These are phyloP conservation scores for Chrysoporthe deuterocubensis DNA, from an alignment of 2,329 filamentous ascomycete genomes.

Conservation along the genomic window DNA sequence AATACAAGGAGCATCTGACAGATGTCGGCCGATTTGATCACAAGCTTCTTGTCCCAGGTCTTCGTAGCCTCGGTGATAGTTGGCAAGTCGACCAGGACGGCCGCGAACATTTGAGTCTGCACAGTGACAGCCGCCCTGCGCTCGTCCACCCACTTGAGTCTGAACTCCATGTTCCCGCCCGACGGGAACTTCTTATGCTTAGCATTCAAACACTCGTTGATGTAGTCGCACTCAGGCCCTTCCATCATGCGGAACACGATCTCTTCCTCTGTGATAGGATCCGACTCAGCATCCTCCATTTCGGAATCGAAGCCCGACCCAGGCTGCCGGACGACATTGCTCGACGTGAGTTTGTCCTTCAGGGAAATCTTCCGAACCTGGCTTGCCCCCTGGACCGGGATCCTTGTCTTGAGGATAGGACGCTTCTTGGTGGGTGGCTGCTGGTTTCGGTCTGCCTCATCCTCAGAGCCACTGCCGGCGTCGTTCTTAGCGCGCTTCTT, in stretches of 20 bases:
- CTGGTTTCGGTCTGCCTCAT: slow-evolving; percentile 17
- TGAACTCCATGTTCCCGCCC: slow-evolving; percentile 77
- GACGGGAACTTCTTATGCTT: slow-evolving; percentile 28
- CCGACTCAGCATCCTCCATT: slow-evolving; percentile 84
- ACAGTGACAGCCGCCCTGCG: slow-evolving; percentile 75
- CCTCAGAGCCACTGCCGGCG: slow-evolving; percentile 52
- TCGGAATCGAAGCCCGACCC: slow-evolving; percentile 97
- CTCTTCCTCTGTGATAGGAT: slow-evolving; percentile 87
- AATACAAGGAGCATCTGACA: slow-evolving; percentile 88
- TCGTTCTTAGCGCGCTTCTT: slow-evolving; percentile 66
- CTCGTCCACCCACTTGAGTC: slow-evolving; percentile 79
- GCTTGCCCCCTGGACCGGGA: slow-evolving; percentile 30
- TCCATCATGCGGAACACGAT: slow-evolving; percentile 88
- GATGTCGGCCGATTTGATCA: slow-evolving; percentile 88
- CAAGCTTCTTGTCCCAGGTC: slow-evolving; percentile 85
- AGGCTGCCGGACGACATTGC: slow-evolving; percentile 57
- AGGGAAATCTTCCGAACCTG: slow-evolving; percentile 45
- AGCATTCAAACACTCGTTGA: slow-evolving; percentile 42
- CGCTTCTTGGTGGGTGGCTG: slow-evolving; percentile 37
- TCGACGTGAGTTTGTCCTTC: slow-evolving; percentile 43
- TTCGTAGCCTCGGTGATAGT: slow-evolving; percentile 92
- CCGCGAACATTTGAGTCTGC: slow-evolving; percentile 73
- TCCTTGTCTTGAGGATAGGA: slow-evolving; percentile 41
- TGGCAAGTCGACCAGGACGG: slow-evolving; percentile 79
- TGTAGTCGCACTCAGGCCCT: slow-evolving; percentile 84